These are phyloP conservation scores for Anisodus tanguticus DNA, from an alignment of 257 asterid genomes.

Conservation along the genomic window DNA sequence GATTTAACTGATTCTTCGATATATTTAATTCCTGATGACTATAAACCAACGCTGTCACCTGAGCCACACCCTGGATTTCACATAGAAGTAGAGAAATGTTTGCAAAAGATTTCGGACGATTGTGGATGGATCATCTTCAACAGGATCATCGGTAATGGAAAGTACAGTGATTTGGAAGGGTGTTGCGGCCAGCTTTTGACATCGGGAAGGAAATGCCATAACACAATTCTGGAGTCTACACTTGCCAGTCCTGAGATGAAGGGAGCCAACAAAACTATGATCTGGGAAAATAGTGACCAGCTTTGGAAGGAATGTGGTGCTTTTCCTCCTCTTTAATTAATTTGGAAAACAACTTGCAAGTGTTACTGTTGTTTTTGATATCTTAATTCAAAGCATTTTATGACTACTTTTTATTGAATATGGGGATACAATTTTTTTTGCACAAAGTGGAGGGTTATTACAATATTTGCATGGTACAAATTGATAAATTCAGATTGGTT, in stretches of 20 bases:
- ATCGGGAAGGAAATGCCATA: not conserved
- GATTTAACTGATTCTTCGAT: not conserved
- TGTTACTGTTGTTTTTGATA: no score
- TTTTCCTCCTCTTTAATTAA: no score
- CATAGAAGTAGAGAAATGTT: not conserved
- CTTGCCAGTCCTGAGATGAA: not conserved
- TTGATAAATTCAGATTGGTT: no score
- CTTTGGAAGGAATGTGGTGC: no score
- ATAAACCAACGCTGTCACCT: not conserved
- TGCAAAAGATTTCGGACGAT: not conserved
- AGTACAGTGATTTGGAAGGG: not conserved
- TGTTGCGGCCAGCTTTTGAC: not conserved
- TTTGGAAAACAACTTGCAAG: no score
- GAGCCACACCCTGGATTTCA: not conserved
- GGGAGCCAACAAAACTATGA: not conserved
- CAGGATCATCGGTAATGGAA: not conserved
- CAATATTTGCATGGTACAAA: no score
- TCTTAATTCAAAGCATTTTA: no score
- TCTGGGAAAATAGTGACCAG: no score
- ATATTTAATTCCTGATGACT: not conserved
- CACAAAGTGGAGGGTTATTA: no score
- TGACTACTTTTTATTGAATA: no score
- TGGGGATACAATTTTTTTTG: no score
- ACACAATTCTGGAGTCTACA: not conserved
- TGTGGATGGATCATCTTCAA: slow-evolving; percentile 20